phyloP scores from a whole-genome alignment of 2,329 filamentous ascomycete species.

The Ascochyta rabiei region DNA sequence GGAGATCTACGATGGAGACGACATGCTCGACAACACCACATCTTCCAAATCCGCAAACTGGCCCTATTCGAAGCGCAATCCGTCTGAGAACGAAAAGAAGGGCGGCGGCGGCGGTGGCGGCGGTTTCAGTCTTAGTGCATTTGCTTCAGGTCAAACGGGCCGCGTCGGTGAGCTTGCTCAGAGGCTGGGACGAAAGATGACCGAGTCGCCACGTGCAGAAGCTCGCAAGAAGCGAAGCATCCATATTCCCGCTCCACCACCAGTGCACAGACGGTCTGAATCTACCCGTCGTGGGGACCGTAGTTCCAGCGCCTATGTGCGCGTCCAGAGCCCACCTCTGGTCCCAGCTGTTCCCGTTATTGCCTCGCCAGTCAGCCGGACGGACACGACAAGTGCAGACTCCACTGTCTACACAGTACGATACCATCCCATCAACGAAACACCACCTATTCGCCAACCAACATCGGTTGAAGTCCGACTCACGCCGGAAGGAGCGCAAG shows the following conservation, averaged over 20 bases:
- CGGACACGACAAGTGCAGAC: slow-evolving; percentile 66
- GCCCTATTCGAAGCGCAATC: slow-evolving; percentile 49
- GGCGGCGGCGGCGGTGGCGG: slow-evolving; percentile 30
- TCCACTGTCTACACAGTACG: slow-evolving; percentile 69
- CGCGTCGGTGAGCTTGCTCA: slow-evolving; percentile 39
- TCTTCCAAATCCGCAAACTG: slow-evolving; percentile 61
- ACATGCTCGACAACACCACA: slow-evolving; percentile 77
- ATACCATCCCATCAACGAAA: slow-evolving; percentile 62
- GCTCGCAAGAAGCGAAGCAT: slow-evolving; percentile 41
- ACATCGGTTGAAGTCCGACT: slow-evolving; percentile 25
- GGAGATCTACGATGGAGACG: slow-evolving; percentile 92
- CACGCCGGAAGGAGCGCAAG: slow-evolving; percentile 10
- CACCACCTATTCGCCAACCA: slow-evolving; percentile 30
- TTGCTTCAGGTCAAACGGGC: slow-evolving; percentile 32
- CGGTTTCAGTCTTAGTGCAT: slow-evolving; percentile 25
- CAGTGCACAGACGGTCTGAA: slow-evolving; percentile 36
- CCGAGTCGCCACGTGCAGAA: slow-evolving; percentile 34
- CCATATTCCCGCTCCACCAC: slow-evolving; percentile 41
- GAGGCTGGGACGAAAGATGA: slow-evolving; percentile 36
- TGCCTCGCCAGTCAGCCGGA: slow-evolving; percentile 63
- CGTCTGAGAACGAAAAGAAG: slow-evolving; percentile 39
- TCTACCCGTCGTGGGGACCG: slow-evolving; percentile 30
- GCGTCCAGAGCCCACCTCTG: slow-evolving; percentile 46
- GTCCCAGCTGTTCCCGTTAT: slow-evolving; percentile 53
- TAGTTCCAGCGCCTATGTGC: slow-evolving; percentile 36